Percentiles rank a stretch among this genome's conserved stretches.
These are phyloP conservation scores for Suhomyces bokatorum DNA, from an alignment of 1,139 yeast species.

Conservation along the genomic window DNA sequence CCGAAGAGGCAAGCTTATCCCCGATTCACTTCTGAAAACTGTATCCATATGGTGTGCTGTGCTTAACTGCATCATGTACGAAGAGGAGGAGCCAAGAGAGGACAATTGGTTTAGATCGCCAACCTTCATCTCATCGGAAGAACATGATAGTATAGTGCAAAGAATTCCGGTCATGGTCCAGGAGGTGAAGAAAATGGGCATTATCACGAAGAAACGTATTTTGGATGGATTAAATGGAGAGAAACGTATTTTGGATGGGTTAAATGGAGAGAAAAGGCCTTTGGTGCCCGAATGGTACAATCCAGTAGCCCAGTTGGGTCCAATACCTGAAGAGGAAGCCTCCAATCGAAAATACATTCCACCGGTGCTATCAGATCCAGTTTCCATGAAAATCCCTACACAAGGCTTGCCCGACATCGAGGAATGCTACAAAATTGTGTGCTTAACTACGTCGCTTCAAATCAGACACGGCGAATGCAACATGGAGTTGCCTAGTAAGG, in stretches of 20 bases:
- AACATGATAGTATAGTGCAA: conserved; percentile 51
- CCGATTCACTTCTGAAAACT: conserved; percentile 85
- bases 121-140: conserved; percentile 53
- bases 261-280: conserved; percentile 39
- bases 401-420: conserved; percentile 1
- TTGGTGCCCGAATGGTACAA: conserved; percentile 71
- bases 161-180: conserved; percentile 52
- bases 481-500: conserved; percentile 4
- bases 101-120: conserved; percentile 6
- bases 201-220: conserved; percentile 37
- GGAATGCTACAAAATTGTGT: conserved; percentile 30
- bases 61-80: conserved; percentile 54
- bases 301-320: conserved; percentile 24
- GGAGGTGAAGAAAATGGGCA: conserved; percentile 40
- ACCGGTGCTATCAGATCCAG: background rate
- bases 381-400: background rate
- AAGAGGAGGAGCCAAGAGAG: conserved; percentile 8
- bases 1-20: conserved; percentile 76
- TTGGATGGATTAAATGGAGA: conserved; percentile 21
- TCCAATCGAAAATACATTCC: background rate
- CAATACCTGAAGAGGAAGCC: background rate
- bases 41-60: conserved; percentile 93
- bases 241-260: too few species aligned
- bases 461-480: conserved; percentile 9
- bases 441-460: conserved; percentile 65